Percentiles rank a stretch among this genome's conserved stretches.
Evolutionary conservation across 1,284 basidiomycete species (phyloP).

Genomic region (Stygiomarasmius scandens): DNA sequence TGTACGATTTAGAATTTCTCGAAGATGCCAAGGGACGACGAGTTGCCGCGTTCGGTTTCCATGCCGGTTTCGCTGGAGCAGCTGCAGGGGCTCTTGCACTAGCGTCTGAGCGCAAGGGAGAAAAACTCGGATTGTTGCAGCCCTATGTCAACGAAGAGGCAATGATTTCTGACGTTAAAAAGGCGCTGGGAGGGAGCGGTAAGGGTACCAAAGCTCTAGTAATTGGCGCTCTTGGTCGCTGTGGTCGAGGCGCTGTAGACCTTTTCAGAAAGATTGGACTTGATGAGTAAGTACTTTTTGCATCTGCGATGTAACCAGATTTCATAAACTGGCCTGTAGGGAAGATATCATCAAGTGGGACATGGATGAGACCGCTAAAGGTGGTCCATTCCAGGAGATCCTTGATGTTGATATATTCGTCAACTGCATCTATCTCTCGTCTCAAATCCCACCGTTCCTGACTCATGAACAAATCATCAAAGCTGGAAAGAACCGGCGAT

Average conservation of each 20-base stretch:
- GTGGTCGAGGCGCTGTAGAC: conserved; percentile 96
- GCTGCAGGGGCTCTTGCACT: conserved; percentile 90
- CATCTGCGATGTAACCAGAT: not conserved
- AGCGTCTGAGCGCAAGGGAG: conserved; percentile 68
- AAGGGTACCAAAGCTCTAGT: conserved; percentile 89
- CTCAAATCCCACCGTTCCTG: conserved; percentile 89
- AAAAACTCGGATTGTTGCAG: conserved; percentile 68
- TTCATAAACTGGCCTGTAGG: conserved; percentile 41
- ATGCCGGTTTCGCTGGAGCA: conserved; percentile 97
- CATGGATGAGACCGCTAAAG: conserved; percentile 94
- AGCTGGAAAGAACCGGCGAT: conserved; percentile 70
- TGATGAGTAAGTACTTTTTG: conserved; percentile 65
- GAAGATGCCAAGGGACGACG: conserved; percentile 84
- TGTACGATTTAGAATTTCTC: conserved; percentile 98
- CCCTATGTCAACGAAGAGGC: conserved; percentile 83
- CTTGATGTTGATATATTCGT: conserved; percentile 98
- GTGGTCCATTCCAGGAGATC: conserved; percentile 96
- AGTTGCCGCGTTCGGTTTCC: conserved; percentile 99
- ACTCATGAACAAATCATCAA: conserved; percentile 73
- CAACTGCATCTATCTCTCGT: conserved; percentile 98
- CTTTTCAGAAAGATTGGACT: conserved; percentile 94
- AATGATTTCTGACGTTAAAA: conserved; percentile 78
- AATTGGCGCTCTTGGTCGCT: conserved; percentile 95
- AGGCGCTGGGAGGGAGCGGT: conserved; percentile 68
- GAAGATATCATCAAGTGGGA: conserved; percentile 99